Conservation (phyloP, 2,329 filamentous ascomycete genomes). For the Lachnum nothofagi region DNA sequence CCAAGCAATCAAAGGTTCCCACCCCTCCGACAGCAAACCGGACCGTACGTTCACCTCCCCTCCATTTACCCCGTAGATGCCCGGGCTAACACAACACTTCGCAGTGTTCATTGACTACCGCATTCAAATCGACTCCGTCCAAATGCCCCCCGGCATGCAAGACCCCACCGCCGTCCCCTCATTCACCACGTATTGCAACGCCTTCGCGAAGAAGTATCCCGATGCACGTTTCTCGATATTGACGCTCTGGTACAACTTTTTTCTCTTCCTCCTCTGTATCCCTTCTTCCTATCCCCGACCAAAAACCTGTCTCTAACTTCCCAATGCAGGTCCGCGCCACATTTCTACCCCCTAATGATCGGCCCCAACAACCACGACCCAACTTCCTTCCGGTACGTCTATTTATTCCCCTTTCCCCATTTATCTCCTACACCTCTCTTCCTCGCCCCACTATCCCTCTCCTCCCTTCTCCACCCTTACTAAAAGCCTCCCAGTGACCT, state of each 20-base stretch:
- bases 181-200: constrained; percentile 32
- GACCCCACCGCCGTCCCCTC: constrained; percentile 34
- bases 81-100: no score
- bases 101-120: constrained; percentile 44
- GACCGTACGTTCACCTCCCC: no score
- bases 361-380: constrained; percentile 33
- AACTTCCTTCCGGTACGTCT: constrained; percentile 39
- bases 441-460: no score
- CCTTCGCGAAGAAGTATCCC: constrained; percentile 27
- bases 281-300: no score
- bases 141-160: constrained; percentile 28
- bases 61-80: no score
- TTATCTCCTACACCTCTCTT: no score
- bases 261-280: no score
- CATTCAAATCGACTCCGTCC: constrained; percentile 23
- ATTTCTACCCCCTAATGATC: constrained; percentile 47
- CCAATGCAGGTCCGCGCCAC: constrained; percentile 43
- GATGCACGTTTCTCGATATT: constrained; percentile 40
- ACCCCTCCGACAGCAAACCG: constrained; percentile 33
- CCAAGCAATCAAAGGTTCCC: constrained; percentile 35
- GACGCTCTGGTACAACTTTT: no score
- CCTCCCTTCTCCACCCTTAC: no score
- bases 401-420: no score
- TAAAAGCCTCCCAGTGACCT: no score
- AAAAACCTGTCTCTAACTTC: no score